A percentile compares a stretch with the other conserved stretches of the same genome.
Evolutionary conservation across 345 rosid species (phyloP).

Genomic region (Aquilaria sinensis): DNA sequence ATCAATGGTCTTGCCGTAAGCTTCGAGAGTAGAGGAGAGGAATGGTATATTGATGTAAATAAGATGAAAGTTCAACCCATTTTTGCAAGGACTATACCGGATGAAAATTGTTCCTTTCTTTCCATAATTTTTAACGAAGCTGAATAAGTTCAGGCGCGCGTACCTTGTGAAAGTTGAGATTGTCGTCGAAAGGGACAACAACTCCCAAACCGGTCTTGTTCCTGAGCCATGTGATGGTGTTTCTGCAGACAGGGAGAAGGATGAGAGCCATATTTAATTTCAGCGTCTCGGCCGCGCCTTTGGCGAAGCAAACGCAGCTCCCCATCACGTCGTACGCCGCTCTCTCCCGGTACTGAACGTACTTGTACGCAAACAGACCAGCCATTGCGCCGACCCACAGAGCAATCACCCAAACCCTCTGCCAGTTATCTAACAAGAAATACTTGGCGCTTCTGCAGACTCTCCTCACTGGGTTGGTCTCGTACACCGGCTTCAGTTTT

Average conservation of each 20-base stretch:
- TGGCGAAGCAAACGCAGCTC: conserved; percentile 61
- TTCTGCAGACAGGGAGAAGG: conserved; percentile 66
- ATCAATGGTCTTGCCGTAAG: no score
- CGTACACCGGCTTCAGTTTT: conserved; percentile 52
- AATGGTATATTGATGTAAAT: no score
- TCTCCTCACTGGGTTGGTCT: conserved; percentile 42
- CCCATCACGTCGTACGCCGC: conserved; percentile 65
- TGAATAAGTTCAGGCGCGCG: not conserved
- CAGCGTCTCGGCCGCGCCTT: conserved; percentile 72
- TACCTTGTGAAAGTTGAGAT: conserved; percentile 86
- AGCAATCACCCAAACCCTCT: conserved; percentile 65
- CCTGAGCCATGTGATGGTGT: conserved; percentile 82
- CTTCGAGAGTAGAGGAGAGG: no score
- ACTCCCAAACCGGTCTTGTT: conserved; percentile 57
- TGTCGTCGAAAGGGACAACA: conserved; percentile 79
- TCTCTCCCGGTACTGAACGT: conserved; percentile 36
- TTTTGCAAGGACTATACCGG: not conserved
- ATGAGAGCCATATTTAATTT: conserved; percentile 81
- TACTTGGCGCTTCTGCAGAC: conserved; percentile 33
- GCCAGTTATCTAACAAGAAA: conserved; percentile 67
- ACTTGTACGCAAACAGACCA: conserved; percentile 55
- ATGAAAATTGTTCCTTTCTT: no score
- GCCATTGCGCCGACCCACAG: conserved; percentile 58
- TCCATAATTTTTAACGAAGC: not conserved
- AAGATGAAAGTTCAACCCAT: no score